A percentile compares a stretch with the other conserved stretches of the same genome.
phyloP scores from a whole-genome alignment of 768 basidiomycete species.

The Tricholoma hemisulphureum region DNA sequence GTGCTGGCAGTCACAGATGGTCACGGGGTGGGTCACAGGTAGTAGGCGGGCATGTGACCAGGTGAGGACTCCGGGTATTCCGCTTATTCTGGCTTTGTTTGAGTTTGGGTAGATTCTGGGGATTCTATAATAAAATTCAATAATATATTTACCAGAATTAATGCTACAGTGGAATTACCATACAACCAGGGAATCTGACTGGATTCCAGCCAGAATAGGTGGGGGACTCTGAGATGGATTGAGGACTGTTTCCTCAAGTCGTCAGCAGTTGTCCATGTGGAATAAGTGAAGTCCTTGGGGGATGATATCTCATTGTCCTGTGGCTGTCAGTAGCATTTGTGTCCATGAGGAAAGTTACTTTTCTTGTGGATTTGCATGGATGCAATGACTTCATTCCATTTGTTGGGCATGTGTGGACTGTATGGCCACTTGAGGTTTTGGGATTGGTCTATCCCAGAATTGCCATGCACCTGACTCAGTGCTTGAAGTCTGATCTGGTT shows the following conservation, averaged over 20 bases:
- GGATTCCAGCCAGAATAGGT: too few relatives aligned
- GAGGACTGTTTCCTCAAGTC: not conserved
- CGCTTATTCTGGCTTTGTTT: too few relatives aligned
- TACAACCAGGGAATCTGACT: too few relatives aligned
- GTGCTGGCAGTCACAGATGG: too few relatives aligned
- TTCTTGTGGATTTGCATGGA: not conserved
- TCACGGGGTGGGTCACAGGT: too few relatives aligned
- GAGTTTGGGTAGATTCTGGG: too few relatives aligned
- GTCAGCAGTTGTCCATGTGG: not conserved
- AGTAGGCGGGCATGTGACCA: too few relatives aligned
- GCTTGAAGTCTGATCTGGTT: not conserved
- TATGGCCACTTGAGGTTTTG: constrained; percentile 8
- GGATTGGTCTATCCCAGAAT: constrained; percentile 18
- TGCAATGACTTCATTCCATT: constrained; percentile 20
- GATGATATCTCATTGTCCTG: not conserved
- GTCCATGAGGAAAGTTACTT: not conserved
- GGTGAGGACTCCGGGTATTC: too few relatives aligned
- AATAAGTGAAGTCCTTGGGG: not conserved
- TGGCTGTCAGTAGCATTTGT: constrained; percentile 1
- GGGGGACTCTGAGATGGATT: not conserved
- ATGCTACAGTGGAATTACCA: too few relatives aligned
- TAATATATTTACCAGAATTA: too few relatives aligned
- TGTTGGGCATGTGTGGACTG: constrained; percentile 17
- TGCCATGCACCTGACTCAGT: not conserved
- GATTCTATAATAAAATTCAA: too few relatives aligned